Percentiles rank a stretch among this genome's conserved stretches.
phyloP scores from a whole-genome alignment of 768 basidiomycete genomes.

The Trametes gibbosa region DNA sequence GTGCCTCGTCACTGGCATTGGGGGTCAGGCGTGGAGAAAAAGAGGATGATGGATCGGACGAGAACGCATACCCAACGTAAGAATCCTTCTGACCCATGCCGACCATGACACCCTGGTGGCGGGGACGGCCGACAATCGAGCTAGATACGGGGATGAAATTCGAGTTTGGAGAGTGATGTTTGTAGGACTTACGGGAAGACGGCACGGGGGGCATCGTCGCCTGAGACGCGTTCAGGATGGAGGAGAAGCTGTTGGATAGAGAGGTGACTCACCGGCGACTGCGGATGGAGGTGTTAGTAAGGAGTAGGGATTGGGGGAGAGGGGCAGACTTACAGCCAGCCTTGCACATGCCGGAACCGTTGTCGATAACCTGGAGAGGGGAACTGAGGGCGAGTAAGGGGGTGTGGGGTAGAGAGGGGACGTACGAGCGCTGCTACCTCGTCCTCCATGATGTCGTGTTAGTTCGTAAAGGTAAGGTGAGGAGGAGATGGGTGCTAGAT shows the following conservation, averaged over 20 bases:
- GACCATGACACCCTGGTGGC: constrained; percentile 75
- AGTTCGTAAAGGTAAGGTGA: constrained; percentile 26
- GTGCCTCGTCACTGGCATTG: constrained; percentile 57
- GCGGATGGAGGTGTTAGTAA: constrained; percentile 77
- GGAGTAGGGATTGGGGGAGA: constrained; percentile 24
- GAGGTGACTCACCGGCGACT: constrained; percentile 44
- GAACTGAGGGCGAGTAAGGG: constrained; percentile 1
- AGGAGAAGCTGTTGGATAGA: not conserved
- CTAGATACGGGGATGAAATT: constrained; percentile 25
- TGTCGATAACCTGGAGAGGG: constrained; percentile 70
- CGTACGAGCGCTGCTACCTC: constrained; percentile 58
- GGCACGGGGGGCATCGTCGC: constrained; percentile 97
- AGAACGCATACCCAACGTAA: constrained; percentile 56
- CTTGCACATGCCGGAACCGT: constrained; percentile 99
- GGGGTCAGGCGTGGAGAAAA: not conserved
- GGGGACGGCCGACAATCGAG: constrained; percentile 71
- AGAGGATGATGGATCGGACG: not conserved
- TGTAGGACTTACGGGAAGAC: constrained; percentile 82
- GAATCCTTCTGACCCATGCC: constrained; percentile 80
- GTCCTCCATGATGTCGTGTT: constrained; percentile 51
- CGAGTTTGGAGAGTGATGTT: not conserved
- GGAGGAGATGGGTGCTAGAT: constrained; percentile 19
- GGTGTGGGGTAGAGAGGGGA: constrained; percentile 8
- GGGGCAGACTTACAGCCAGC: constrained; percentile 79
- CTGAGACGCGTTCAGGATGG: constrained; percentile 33